Evolutionary conservation across 148 eudicot genomes (phyloP), one percentile per base, ranked within the genome.

Genomic region (Dysphania ambrosioides): DNA sequence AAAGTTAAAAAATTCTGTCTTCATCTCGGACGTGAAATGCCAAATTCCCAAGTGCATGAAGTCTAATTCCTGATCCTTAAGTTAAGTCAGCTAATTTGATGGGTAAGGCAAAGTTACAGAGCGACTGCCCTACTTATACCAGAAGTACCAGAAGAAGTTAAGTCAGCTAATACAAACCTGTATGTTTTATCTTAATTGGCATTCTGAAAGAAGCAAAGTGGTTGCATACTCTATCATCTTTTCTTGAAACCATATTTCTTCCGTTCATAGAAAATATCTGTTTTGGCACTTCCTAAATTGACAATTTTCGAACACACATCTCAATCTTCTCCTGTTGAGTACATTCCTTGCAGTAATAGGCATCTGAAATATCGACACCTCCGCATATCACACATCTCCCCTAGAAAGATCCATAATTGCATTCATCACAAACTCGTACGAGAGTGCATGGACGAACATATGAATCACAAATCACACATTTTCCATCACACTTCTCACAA

Each of bases 301-400:
- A 91, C 91, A 63, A 91, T 91, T 79, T 89, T 89, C 0, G 93
- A 93, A 75, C 97, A 91, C 26, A 93, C 97, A 66, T 91, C 97
- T 27, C 97, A 77, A 77, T 91, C 93, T 77, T 89, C 89, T 91
- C n/a, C n/a, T n/a, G n/a, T n/a, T n/a, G n/a, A n/a, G n/a, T n/a
- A n/a, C n/a, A n/a, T n/a, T n/a, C n/a, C n/a, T n/a, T n/a, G n/a
- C n/a, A n/a, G n/a, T n/a, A n/a, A n/a, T n/a, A n/a, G n/a, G n/a
- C n/a, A n/a, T n/a, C n/a, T n/a, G n/a, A n/a, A n/a, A n/a, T n/a
- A n/a, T n/a, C n/a, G n/a, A n/a, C n/a, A n/a, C n/a, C n/a, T n/a
- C n/a, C n/a, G n/a, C n/a, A n/a, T n/a, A n/a, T n/a, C n/a, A n/a
- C n/a, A n/a, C n/a, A n/a, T n/a, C n/a, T n/a, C n/a, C n/a, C n/a